phyloP scores from a whole-genome alignment of 345 rosid species.

The Sisymbrium irio region DNA sequence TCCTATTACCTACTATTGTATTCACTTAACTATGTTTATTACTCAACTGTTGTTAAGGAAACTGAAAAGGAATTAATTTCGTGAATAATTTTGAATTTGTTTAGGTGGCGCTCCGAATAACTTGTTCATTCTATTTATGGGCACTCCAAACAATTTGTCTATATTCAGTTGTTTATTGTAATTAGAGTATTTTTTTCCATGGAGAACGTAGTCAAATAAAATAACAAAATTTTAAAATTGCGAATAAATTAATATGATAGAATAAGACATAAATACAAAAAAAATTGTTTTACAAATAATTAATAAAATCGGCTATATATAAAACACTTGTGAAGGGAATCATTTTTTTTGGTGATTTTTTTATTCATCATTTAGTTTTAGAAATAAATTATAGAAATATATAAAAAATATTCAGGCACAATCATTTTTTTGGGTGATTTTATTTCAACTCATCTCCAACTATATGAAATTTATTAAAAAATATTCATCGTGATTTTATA shows the following conservation, averaged over 20 bases:
- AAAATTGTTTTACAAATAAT: background rate
- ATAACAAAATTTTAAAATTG: conserved; percentile 26
- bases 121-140: background rate
- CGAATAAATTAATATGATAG: background rate
- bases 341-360: conserved; percentile 1
- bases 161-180: conserved; percentile 5
- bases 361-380: too few species aligned
- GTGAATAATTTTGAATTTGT: background rate
- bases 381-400: too few species aligned
- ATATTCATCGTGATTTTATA: too few species aligned
- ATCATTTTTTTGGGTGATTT: too few species aligned
- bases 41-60: background rate
- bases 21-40: background rate
- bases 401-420: too few species aligned
- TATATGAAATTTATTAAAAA: too few species aligned
- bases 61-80: background rate
- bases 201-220: conserved; percentile 14
- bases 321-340: background rate
- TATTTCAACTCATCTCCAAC: too few species aligned
- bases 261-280: conserved; percentile 6
- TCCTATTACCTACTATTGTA: background rate
- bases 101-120: background rate
- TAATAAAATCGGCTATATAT: conserved; percentile 13
- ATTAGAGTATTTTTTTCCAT: background rate
- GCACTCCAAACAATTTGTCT: conserved; percentile 3